Percentiles rank a stretch among this genome's conserved stretches.
Conservation (phyloP, 2,329 filamentous ascomycete species). For the Bipolaris bicolor region DNA sequence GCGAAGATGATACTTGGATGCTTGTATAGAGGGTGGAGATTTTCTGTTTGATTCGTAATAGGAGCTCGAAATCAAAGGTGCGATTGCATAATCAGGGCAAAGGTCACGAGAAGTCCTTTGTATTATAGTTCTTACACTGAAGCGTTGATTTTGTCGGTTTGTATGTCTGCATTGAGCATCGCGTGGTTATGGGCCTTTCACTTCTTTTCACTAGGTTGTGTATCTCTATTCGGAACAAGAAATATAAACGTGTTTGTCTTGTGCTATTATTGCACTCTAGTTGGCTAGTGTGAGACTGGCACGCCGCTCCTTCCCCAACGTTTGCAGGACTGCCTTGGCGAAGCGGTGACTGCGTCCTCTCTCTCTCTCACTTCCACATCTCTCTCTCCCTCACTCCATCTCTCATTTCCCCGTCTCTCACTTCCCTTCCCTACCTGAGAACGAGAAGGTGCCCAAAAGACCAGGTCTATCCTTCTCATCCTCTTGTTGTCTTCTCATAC, state of each 20-base stretch:
- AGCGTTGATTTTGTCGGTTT: not conserved
- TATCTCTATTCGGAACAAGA: too few relatives aligned
- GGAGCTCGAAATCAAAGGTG: not conserved
- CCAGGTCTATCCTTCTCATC: not conserved
- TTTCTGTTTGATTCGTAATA: slow-evolving; percentile 1
- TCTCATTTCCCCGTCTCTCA: too few relatives aligned
- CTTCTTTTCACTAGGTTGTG: not conserved
- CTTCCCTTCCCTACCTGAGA: not conserved
- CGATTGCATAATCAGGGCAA: not conserved
- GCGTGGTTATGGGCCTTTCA: not conserved
- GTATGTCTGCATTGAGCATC: not conserved
- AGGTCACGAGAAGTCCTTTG: slow-evolving; percentile 2
- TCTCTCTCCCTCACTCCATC: slow-evolving; percentile 1
- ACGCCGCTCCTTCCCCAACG: not conserved
- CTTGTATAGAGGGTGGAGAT: not conserved
- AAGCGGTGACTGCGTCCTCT: slow-evolving; percentile 9
- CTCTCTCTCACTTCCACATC: not conserved
- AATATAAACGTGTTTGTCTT: not conserved
- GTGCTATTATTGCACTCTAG: not conserved
- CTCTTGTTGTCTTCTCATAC: not conserved
- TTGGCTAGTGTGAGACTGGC: not conserved
- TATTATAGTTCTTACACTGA: slow-evolving; percentile 7
- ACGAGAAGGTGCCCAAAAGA: not conserved
- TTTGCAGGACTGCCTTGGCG: slow-evolving; percentile 10
- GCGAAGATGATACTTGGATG: slow-evolving; percentile 10